These are phyloP conservation scores for Colletotrichum liaoningense DNA, from an alignment of 2,329 filamentous ascomycete species.

Conservation along the genomic window DNA sequence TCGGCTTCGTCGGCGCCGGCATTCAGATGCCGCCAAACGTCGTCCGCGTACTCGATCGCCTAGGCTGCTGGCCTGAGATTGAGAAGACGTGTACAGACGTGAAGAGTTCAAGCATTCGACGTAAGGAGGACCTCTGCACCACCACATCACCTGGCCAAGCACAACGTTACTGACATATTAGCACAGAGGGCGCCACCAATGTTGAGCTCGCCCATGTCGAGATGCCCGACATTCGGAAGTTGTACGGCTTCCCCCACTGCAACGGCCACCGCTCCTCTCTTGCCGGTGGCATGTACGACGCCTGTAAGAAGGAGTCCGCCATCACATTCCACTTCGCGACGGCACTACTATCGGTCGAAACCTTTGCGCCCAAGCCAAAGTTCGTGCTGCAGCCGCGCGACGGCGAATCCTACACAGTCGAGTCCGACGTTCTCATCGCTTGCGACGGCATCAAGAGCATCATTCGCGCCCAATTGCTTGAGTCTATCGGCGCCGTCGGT, in stretches of 20 bases:
- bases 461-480: conserved; percentile 65
- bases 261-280: conserved; percentile 82
- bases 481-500: conserved; percentile 60
- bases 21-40: conserved; percentile 89
- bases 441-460: conserved; percentile 68
- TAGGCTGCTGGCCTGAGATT: conserved; percentile 80
- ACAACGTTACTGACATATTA: conserved; percentile 7
- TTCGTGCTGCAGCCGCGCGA: conserved; percentile 71
- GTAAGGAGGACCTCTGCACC: conserved; percentile 50
- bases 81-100: conserved; percentile 78
- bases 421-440: conserved; percentile 64
- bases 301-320: conserved; percentile 70
- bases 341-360: conserved; percentile 64
- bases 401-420: conserved; percentile 63
- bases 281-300: conserved; percentile 75
- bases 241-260: conserved; percentile 82
- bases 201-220: conserved; percentile 77
- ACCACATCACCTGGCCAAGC: not conserved
- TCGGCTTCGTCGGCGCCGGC: conserved; percentile 86
- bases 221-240: conserved; percentile 73
- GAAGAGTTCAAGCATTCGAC: conserved; percentile 77
- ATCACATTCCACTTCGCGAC: conserved; percentile 78
- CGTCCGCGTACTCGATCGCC: conserved; percentile 77
- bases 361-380: conserved; percentile 68
- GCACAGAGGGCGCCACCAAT: conserved; percentile 73